phyloP scores from a whole-genome alignment of 495 filamentous ascomycete species.

The Aspergillus sparsus region DNA sequence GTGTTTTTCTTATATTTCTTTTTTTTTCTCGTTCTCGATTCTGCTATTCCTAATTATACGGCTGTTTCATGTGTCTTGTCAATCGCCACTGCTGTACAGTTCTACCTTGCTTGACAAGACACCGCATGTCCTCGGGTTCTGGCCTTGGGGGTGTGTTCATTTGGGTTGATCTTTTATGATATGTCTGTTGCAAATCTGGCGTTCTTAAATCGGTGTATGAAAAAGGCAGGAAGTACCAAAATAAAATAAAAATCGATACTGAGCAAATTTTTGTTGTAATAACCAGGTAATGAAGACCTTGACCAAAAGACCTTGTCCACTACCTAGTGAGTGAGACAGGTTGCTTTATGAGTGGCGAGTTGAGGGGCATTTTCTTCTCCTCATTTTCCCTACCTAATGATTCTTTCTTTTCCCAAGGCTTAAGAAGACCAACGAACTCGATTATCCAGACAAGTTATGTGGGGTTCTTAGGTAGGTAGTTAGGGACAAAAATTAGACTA shows the following conservation, averaged over 20 bases:
- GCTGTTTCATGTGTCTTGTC: conserved; percentile 36
- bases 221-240: conserved; percentile 45
- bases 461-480: too few relatives aligned
- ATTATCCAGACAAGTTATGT: too few relatives aligned
- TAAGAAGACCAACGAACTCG: too few relatives aligned
- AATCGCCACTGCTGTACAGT: conserved; percentile 48
- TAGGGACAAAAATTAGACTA: too few relatives aligned
- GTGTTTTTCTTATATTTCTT: conserved; percentile 25
- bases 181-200: conserved; percentile 48
- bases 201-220: conserved; percentile 50
- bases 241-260: conserved; percentile 28
- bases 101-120: conserved; percentile 46
- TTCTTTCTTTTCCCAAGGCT: too few relatives aligned
- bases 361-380: too few relatives aligned
- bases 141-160: conserved; percentile 41
- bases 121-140: conserved; percentile 49
- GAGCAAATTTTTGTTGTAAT: conserved; percentile 15
- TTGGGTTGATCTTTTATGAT: conserved; percentile 40
- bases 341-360: too few relatives aligned
- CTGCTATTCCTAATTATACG: conserved; percentile 28
- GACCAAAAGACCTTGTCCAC: too few relatives aligned
- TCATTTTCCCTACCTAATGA: too few relatives aligned
- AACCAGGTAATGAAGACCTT: neutral
- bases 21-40: conserved; percentile 26
- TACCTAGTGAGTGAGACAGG: too few relatives aligned